phyloP scores from a whole-genome alignment of 805 yeast genomes.

The Hemisphaericaspora nanyangensis region DNA sequence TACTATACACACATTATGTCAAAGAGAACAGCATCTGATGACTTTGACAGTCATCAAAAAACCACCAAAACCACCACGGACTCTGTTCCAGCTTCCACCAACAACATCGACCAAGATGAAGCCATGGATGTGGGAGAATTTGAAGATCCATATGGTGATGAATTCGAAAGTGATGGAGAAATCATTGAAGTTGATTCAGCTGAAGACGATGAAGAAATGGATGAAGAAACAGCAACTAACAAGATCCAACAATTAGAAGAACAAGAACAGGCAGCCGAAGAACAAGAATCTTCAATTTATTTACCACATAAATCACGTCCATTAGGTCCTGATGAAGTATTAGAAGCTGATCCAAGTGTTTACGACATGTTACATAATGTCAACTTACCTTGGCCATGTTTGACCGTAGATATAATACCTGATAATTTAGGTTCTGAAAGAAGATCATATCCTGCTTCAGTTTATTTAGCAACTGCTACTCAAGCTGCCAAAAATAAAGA shows the following conservation, averaged over 20 bases:
- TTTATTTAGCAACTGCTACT: constrained; percentile 86
- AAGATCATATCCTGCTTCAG: constrained; percentile 82
- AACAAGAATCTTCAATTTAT: constrained; percentile 51
- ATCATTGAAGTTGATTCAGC: constrained; percentile 72
- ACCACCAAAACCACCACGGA: constrained; percentile 35
- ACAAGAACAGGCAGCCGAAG: constrained; percentile 30
- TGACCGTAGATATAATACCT: constrained; percentile 85
- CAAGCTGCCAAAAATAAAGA: constrained; percentile 87
- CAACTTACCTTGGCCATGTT: constrained; percentile 94
- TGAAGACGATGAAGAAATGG: constrained; percentile 32
- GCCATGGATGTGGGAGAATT: constrained; percentile 70
- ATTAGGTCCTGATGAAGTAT: constrained; percentile 89
- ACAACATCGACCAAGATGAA: constrained; percentile 18
- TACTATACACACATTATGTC: too few species aligned
- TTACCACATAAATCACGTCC: constrained; percentile 88
- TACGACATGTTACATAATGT: constrained; percentile 96
- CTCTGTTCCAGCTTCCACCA: constrained; percentile 36
- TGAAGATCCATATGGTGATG: constrained; percentile 88
- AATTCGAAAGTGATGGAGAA: constrained; percentile 88
- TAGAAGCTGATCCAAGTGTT: constrained; percentile 94
- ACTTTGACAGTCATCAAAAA: constrained; percentile 15
- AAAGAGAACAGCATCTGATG: constrained; percentile 47
- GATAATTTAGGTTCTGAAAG: constrained; percentile 86
- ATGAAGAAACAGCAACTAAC: constrained; percentile 23
- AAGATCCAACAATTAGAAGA: constrained; percentile 36